Base-by-base conservation (phyloP, 371 early-diverging fungal genomes). In the Mortierella sp. region DNA sequence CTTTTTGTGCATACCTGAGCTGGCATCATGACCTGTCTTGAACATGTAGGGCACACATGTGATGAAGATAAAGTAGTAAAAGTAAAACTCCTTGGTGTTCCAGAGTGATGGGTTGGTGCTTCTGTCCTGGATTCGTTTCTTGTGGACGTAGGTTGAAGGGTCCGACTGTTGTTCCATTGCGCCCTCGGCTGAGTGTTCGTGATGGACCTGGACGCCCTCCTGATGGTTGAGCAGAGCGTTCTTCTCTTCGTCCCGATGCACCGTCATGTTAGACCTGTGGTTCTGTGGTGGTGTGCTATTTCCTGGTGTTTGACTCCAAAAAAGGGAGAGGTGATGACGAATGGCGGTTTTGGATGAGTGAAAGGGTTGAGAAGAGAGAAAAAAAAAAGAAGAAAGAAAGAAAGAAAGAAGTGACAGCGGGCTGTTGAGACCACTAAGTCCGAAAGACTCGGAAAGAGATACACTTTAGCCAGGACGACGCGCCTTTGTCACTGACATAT, bases 61-160 rank as follows among this genome's bases (percentile, higher is more conserved):
- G 24, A 86, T 47, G 67, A 93, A 92, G 22, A 89, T 66, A n/a
- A 91, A 52, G 77, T 94, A 94, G 74, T 95, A 95, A 55, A 92
- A 74, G 76, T 92, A 93, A 86, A 95, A 95, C 77, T 95, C 95
- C 29, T 74, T 77, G 8, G 89, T 90, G 13, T 82, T 76, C 88
- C 88, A 89, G 53, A 88, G 72, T 63, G 89, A 78, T 9, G 88
- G 87, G 16, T 86, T 81, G 11, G 79, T 81, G 47, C 64, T 81
- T 70, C 85, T 67, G 63, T 83, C 83, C 64, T 66, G 75, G 40
- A 58, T 40, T 37, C 65, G 70, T 34, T 64, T 79, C 55, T 66
- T 53, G 19, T 78, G 64, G 1, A 45, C 47, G 58, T 43, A 61
- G 43, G 45, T 43, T 13, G 65, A 26, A 34, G 73, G 64, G 53